A percentile compares a stretch with the other conserved stretches of the same genome.
Evolutionary conservation across 345 rosid species (phyloP).

Genomic region (Eucalyptus regnans): DNA sequence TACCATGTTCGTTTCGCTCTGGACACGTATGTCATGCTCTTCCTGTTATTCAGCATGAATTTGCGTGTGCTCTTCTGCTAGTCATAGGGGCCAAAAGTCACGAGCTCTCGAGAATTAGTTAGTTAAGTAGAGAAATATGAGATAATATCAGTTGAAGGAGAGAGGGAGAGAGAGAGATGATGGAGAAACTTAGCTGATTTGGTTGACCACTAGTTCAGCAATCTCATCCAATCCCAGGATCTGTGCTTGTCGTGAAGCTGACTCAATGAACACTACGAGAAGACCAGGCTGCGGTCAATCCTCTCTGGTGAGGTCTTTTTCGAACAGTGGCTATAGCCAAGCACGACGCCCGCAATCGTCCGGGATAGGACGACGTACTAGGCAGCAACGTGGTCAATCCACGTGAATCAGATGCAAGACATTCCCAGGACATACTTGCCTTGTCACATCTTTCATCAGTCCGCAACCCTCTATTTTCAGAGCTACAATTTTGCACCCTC

Average conservation of each 20-base stretch:
- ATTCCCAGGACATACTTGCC: neutral
- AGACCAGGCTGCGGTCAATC: neutral
- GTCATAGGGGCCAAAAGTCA: neutral
- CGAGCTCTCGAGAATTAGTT: neutral
- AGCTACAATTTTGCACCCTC: neutral
- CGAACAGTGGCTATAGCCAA: neutral
- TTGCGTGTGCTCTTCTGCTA: neutral
- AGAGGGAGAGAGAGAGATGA: neutral
- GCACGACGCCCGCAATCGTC: neutral
- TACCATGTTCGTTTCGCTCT: neutral
- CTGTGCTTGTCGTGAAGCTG: neutral
- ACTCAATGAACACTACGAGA: neutral
- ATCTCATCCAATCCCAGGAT: neutral
- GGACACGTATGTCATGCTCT: neutral
- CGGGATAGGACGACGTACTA: neutral
- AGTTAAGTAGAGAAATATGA: neutral
- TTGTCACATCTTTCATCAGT: neutral
- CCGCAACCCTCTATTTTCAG: neutral
- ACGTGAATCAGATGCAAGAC: neutral
- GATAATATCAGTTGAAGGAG: neutral
- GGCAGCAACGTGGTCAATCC: neutral
- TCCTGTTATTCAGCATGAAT: neutral
- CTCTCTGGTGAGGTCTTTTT: neutral
- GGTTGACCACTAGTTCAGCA: neutral
- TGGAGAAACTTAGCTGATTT: neutral